phyloP scores from a whole-genome alignment of 768 basidiomycete species.

The Tulasnella sp. region DNA sequence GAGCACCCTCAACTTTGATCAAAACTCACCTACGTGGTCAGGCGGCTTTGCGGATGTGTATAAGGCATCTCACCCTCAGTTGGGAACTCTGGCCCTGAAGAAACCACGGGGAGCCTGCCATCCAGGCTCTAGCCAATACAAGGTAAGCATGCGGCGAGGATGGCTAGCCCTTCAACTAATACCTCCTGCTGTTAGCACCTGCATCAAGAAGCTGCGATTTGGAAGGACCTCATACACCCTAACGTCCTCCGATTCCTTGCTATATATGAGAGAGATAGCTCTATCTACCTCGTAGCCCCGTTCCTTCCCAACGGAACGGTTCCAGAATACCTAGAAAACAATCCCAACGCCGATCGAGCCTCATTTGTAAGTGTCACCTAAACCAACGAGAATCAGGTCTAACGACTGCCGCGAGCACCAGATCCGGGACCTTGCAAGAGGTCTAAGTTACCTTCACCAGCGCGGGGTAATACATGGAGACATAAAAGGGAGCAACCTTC shows the following conservation, averaged over 20 bases:
- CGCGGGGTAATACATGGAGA: not conserved
- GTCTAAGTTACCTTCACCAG: not conserved
- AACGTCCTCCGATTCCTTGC: not conserved
- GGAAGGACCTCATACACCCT: not conserved
- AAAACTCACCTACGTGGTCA: not conserved
- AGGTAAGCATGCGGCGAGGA: not conserved
- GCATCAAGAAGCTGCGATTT: not conserved
- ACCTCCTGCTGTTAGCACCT: not conserved
- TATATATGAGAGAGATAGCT: not conserved
- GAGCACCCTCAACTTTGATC: not conserved
- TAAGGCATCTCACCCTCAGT: not conserved
- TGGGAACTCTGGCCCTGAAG: not conserved
- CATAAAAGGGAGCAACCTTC: not conserved
- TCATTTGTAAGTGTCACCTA: not conserved
- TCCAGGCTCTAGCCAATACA: not conserved
- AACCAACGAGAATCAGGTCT: not conserved
- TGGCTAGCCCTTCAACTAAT: not conserved
- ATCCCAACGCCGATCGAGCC: not conserved
- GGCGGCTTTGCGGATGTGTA: not conserved
- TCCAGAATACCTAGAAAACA: not conserved
- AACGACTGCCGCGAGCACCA: not conserved
- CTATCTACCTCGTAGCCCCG: not conserved
- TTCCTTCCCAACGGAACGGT: not conserved
- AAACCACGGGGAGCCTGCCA: not conserved
- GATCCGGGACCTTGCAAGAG: not conserved